Percentiles rank a stretch among this genome's conserved stretches.
Evolutionary conservation across 139 green algal genomes (phyloP).

Genomic region (Raphidocelis subcapitata): DNA sequence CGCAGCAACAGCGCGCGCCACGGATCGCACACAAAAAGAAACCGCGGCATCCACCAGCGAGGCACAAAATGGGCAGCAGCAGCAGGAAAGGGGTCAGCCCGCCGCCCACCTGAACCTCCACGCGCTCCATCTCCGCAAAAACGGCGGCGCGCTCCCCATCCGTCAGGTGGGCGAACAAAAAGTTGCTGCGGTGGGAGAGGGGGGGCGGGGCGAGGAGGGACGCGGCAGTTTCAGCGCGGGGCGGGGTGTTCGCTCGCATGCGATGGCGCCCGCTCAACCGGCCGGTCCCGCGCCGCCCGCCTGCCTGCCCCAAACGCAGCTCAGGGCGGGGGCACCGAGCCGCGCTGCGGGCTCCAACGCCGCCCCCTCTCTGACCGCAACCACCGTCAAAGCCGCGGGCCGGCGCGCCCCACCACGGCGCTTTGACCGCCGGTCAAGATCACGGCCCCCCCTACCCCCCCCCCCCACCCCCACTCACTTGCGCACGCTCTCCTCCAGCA

Average conservation of each 20-base stretch:
- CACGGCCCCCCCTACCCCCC: not conserved
- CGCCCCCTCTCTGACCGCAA: no score
- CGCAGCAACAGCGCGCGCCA: not conserved
- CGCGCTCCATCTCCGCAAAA: slow-evolving; percentile 34
- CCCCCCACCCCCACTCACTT: slow-evolving; percentile 2
- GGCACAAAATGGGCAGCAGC: not conserved
- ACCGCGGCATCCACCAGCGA: not conserved
- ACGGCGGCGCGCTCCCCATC: slow-evolving; percentile 25
- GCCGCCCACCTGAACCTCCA: slow-evolving; percentile 21
- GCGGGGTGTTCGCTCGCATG: not conserved
- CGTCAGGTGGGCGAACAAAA: slow-evolving; percentile 57
- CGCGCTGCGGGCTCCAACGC: no score
- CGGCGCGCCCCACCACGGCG: no score
- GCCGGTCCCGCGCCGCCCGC: not conserved
- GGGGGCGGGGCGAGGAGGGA: not conserved
- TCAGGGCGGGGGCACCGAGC: no score
- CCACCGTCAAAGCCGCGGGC: no score
- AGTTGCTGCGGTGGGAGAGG: slow-evolving; percentile 42
- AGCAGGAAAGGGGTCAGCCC: not conserved
- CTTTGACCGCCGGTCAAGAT: no score
- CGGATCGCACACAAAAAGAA: not conserved
- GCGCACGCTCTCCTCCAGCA: slow-evolving; percentile 15
- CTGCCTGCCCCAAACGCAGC: no score
- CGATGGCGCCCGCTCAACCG: not conserved
- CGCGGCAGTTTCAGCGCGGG: not conserved